A percentile compares a stretch with the other conserved stretches of the same genome.
phyloP scores from a whole-genome alignment of 345 rosid species.

The Excoecaria agallocha region DNA sequence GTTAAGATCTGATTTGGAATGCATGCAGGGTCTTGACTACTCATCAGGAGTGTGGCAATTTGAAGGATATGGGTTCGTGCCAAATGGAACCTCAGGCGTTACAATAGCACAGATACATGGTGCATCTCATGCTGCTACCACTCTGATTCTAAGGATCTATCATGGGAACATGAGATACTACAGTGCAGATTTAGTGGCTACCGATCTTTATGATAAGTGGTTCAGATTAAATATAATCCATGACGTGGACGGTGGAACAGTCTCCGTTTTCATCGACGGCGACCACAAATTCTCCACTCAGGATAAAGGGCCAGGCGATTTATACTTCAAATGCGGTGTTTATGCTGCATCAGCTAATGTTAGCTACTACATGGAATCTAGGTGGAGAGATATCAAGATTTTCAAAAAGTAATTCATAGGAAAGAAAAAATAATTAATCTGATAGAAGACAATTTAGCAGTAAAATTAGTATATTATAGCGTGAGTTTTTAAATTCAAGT shows the following conservation, averaged over 20 bases:
- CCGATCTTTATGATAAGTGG: conserved; percentile 35
- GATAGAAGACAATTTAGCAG: no score
- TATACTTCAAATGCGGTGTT: conserved; percentile 38
- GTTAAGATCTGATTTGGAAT: no score
- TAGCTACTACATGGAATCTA: conserved; percentile 40
- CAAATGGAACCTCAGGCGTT: conserved; percentile 41
- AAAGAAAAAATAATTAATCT: no score
- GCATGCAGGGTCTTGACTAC: conserved; percentile 34
- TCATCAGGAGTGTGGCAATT: conserved; percentile 46
- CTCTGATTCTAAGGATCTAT: conserved; percentile 34
- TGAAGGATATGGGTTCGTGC: conserved; percentile 42
- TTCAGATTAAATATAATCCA: conserved; percentile 41
- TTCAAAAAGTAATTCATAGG: conserved; percentile 10
- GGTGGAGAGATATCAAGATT: conserved; percentile 38
- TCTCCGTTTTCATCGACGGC: conserved; percentile 26
- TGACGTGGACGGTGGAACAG: conserved; percentile 34
- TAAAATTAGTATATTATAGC: no score
- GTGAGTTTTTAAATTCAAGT: no score
- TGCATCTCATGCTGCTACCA: conserved; percentile 24
- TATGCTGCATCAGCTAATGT: conserved; percentile 25
- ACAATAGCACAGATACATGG: conserved; percentile 38
- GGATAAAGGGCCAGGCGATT: conserved; percentile 25
- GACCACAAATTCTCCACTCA: conserved; percentile 5
- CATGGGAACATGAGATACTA: conserved; percentile 36
- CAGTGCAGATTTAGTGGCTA: conserved; percentile 16